These are phyloP conservation scores for Suhomyces pyralidae DNA, from an alignment of 805 yeast genomes.

Conservation along the genomic window DNA sequence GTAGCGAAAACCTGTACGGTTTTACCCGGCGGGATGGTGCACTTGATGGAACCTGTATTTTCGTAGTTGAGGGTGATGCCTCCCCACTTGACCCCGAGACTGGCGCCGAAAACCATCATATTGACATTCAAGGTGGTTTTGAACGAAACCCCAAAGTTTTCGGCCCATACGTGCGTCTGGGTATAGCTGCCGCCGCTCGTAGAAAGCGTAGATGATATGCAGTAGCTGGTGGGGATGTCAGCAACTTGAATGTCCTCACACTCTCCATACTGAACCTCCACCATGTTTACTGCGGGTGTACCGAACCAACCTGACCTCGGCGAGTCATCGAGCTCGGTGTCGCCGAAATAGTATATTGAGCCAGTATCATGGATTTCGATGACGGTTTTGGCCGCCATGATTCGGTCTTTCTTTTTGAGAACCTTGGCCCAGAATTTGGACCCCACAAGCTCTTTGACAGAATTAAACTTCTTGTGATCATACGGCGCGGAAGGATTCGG, in stretches of 20 bases:
- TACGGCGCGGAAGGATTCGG: neutral
- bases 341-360: slow-evolving; percentile 8
- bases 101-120: neutral
- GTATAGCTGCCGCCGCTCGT: slow-evolving; percentile 16
- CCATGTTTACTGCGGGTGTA: slow-evolving; percentile 10
- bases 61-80: neutral
- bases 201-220: slow-evolving; percentile 15
- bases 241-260: neutral
- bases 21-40: slow-evolving; percentile 15
- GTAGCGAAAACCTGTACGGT: slow-evolving; percentile 18
- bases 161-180: slow-evolving; percentile 11
- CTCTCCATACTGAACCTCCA: slow-evolving; percentile 19
- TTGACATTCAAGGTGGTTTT: neutral
- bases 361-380: slow-evolving; percentile 8
- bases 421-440: slow-evolving; percentile 12
- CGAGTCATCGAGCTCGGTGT: slow-evolving; percentile 2
- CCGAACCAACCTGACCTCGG: neutral
- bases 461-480: neutral
- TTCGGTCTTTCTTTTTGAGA: slow-evolving; percentile 4
- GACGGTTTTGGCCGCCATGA: slow-evolving; percentile 5
- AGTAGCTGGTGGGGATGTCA: slow-evolving; percentile 16
- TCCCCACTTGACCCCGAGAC: neutral
- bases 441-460: slow-evolving; percentile 5
- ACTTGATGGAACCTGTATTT: slow-evolving; percentile 15
- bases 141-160: neutral